These are phyloP conservation scores for Fereydounia khargensis DNA, from an alignment of 1,284 basidiomycete genomes.

Conservation along the genomic window DNA sequence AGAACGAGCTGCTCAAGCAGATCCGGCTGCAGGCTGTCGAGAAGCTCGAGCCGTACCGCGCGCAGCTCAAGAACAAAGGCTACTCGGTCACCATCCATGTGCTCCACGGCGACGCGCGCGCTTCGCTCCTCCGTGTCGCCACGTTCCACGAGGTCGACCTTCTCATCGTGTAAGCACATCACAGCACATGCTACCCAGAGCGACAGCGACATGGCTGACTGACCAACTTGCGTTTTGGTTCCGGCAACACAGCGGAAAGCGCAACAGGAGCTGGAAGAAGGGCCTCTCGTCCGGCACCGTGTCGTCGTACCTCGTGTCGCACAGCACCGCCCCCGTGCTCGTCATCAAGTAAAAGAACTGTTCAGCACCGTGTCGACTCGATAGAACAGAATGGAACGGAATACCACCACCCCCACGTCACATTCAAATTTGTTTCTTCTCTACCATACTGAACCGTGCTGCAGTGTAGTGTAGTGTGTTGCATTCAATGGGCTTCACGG, in stretches of 20 bases:
- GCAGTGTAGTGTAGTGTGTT: no score
- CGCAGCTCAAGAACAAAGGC: conserved; percentile 38
- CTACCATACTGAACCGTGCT: no score
- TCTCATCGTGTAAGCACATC: conserved; percentile 13
- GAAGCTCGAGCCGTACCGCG: conserved; percentile 49
- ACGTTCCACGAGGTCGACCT: conserved; percentile 47
- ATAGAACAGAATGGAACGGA: neutral
- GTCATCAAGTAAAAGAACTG: conserved; percentile 46
- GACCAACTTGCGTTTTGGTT: no score
- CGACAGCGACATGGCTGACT: no score
- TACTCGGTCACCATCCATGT: conserved; percentile 51
- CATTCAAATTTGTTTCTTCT: no score
- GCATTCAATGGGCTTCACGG: conserved; percentile 10
- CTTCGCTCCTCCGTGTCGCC: conserved; percentile 40
- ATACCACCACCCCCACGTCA: no score
- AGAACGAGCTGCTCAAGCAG: conserved; percentile 49
- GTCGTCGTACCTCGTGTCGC: conserved; percentile 42
- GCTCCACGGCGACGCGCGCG: conserved; percentile 48
- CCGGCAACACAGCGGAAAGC: conserved; percentile 27
- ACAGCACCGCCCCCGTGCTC: conserved; percentile 48
- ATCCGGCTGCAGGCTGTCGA: conserved; percentile 46
- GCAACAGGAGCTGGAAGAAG: conserved; percentile 42
- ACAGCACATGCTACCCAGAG: no score
- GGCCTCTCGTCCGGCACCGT: conserved; percentile 39
- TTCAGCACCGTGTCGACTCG: neutral